Percentiles rank a stretch among this genome's conserved stretches.
phyloP scores from a whole-genome alignment of 306 rosid genomes.

The Luffa aegyptiaca region DNA sequence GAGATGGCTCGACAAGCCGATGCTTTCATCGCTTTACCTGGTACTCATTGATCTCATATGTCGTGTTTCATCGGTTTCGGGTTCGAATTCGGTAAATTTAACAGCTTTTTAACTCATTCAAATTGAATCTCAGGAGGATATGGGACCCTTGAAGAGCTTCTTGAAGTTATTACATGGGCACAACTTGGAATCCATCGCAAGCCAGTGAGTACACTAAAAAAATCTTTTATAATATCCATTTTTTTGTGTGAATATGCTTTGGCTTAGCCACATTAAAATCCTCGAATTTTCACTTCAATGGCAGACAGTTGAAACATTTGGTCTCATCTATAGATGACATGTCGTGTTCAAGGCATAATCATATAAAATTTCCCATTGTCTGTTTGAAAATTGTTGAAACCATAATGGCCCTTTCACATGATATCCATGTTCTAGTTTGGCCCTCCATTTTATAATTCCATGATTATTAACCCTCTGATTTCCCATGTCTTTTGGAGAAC shows the following conservation, averaged over 20 bases:
- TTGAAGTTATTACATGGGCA: slow-evolving; percentile 99
- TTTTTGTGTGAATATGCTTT: neutral
- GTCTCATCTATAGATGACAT: neutral
- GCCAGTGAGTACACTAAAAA: slow-evolving; percentile 45
- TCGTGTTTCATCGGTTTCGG: neutral
- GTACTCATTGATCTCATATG: slow-evolving; percentile 15
- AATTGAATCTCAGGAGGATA: slow-evolving; percentile 56
- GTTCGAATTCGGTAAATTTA: neutral
- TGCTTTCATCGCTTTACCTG: slow-evolving; percentile 97
- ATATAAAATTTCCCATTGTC: neutral
- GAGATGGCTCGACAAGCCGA: slow-evolving; percentile 99
- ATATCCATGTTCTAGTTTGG: slow-evolving; percentile 2
- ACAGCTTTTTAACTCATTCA: neutral
- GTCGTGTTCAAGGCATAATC: slow-evolving; percentile 1
- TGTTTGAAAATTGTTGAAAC: neutral
- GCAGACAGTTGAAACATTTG: neutral
- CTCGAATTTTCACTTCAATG: neutral
- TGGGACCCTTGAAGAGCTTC: slow-evolving; percentile 95
- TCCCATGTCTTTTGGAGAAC: slow-evolving; percentile 6
- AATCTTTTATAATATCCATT: neutral
- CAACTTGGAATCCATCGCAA: slow-evolving; percentile 97
- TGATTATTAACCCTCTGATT: slow-evolving; percentile 4
- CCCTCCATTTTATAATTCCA: neutral
- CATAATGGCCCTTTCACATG: neutral
- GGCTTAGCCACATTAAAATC: neutral